These are phyloP conservation scores for Capsicum chinense DNA, from an alignment of 257 asterid genomes.

Conservation along the genomic window DNA sequence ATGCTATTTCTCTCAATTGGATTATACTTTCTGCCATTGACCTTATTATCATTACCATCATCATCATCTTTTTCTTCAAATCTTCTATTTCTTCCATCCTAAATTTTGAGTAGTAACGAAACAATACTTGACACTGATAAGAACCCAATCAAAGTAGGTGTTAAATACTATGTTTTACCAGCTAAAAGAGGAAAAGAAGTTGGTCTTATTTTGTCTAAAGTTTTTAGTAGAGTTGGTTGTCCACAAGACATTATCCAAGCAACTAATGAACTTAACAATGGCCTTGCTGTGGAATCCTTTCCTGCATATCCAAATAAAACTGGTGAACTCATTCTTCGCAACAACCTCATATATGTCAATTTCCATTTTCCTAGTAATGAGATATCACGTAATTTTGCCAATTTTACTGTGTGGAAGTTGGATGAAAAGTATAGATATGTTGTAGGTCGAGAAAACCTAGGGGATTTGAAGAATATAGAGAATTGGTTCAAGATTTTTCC, in stretches of 20 bases:
- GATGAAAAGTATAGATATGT: not conserved
- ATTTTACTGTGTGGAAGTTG: not conserved
- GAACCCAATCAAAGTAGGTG: not conserved
- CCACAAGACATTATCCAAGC: constrained; percentile 18
- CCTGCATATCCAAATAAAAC: not conserved
- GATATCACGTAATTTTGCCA: not conserved
- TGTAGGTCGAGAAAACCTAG: not conserved
- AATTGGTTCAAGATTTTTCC: constrained; percentile 17
- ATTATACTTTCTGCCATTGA: no score
- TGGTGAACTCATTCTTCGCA: not conserved
- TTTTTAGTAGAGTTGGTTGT: not conserved
- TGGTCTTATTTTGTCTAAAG: not conserved
- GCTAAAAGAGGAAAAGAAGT: not conserved
- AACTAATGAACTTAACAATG: not conserved
- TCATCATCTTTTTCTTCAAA: no score
- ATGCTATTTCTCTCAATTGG: no score
- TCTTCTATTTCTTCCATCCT: no score
- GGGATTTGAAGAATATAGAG: not conserved
- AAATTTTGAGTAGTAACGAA: no score
- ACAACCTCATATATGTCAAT: constrained; percentile 1
- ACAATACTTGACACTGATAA: not conserved
- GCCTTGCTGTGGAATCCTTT: not conserved
- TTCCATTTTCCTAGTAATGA: not conserved
- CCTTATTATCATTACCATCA: no score
- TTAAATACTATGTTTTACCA: not conserved